These are phyloP conservation scores for Piedraia hortae DNA, from an alignment of 2,329 filamentous ascomycete genomes.

Conservation along the genomic window DNA sequence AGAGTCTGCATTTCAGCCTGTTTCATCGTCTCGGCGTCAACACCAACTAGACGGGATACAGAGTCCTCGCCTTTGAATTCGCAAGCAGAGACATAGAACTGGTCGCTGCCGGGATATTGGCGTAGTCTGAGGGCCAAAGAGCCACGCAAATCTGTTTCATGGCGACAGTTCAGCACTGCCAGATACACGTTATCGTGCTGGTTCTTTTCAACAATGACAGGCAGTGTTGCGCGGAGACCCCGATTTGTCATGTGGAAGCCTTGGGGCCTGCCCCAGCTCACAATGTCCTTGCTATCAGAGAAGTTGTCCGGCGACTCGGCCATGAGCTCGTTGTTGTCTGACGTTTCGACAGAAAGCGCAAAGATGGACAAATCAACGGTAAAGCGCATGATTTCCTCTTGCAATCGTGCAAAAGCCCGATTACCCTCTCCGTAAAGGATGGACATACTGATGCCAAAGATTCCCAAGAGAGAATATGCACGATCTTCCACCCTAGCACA, in stretches of 20 bases:
- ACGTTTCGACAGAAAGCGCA: conserved; percentile 3
- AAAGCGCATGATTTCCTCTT: conserved; percentile 6
- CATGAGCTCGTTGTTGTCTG: background rate
- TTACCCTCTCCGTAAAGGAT: conserved; percentile 6
- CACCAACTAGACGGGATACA: background rate
- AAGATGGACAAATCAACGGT: conserved; percentile 6
- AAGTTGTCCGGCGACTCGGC: conserved; percentile 1
- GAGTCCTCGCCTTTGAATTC: background rate
- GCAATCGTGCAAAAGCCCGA: conserved; percentile 6
- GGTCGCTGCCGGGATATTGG: background rate
- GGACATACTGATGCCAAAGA: conserved; percentile 7
- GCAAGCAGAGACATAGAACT: background rate
- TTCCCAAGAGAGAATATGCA: conserved; percentile 5
- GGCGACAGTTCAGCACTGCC: background rate
- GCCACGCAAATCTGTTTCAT: background rate
- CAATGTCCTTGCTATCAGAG: background rate
- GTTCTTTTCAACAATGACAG: background rate
- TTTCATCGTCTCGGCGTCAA: conserved; percentile 1
- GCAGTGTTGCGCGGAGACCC: background rate
- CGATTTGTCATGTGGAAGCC: conserved; percentile 1
- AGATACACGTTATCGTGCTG: background rate
- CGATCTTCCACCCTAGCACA: conserved; percentile 5
- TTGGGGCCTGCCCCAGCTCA: conserved; percentile 1
- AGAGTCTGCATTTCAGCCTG: conserved; percentile 1
- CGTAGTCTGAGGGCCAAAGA: background rate